Evolutionary conservation across 305 asterid species (phyloP).

Genomic region (Solanum hybrid): DNA sequence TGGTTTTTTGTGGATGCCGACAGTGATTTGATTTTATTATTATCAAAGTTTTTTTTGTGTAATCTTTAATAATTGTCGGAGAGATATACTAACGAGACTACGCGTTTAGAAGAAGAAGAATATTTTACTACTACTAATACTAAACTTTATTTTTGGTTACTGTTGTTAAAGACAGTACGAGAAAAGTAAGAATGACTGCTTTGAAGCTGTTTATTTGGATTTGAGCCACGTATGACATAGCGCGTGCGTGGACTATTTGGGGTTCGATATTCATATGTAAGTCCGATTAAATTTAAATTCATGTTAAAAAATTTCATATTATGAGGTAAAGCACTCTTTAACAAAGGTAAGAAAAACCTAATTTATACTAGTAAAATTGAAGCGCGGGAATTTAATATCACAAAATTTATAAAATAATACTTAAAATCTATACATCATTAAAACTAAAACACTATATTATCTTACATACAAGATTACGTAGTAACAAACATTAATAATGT

Average conservation of each 20-base stretch:
- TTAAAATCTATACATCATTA: no score
- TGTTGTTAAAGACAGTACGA: background rate
- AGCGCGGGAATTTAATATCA: no score
- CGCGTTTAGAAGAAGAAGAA: background rate
- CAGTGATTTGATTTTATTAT: background rate
- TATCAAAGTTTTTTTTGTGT: background rate
- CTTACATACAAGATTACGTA: no score
- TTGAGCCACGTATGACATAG: background rate
- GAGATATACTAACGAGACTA: background rate
- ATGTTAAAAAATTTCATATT: fast-evolving
- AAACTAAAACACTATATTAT: no score
- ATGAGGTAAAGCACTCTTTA: no score
- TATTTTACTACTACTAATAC: background rate
- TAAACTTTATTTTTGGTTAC: background rate
- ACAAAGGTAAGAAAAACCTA: no score
- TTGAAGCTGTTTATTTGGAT: background rate
- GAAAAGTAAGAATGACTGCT: background rate
- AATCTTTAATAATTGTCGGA: constrained; percentile 8
- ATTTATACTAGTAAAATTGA: fast-evolving
- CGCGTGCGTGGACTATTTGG: no score
- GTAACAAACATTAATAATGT: no score
- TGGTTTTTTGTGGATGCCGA: background rate
- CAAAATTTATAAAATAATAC: no score
- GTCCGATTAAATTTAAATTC: no score
- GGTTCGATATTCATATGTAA: no score